These are phyloP conservation scores for Adansonia digitata DNA, from an alignment of 345 rosid genomes.

Conservation along the genomic window DNA sequence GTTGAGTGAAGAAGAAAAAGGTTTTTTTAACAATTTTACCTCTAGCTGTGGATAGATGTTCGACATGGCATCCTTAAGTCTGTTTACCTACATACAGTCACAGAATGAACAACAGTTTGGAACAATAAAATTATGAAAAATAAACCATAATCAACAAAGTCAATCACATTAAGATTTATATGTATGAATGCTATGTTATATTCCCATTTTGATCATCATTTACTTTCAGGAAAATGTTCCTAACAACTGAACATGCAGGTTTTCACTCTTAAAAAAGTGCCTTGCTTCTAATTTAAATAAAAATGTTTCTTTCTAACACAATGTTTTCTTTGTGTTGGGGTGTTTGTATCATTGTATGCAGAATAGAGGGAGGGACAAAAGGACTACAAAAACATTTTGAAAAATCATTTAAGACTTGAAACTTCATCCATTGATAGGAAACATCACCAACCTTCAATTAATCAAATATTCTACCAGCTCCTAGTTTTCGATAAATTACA, in stretches of 20 bases:
- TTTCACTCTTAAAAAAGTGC: background rate
- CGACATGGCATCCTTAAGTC: conserved; percentile 87
- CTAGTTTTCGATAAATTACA: background rate
- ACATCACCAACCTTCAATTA: conserved; percentile 3
- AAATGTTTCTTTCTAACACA: background rate
- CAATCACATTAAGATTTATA: background rate
- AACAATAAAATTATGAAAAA: conserved; percentile 9
- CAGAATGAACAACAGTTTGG: conserved; percentile 1
- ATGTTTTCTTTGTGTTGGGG: background rate
- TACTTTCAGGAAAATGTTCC: background rate
- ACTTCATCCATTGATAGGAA: background rate
- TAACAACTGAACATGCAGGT: background rate
- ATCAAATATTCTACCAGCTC: background rate
- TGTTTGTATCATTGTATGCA: background rate
- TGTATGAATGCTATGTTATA: no score
- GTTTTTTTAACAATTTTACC: conserved; percentile 37
- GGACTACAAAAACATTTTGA: background rate
- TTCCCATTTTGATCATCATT: background rate
- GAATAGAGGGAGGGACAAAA: background rate
- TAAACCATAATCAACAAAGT: background rate
- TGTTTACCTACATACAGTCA: conserved; percentile 52
- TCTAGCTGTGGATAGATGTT: conserved; percentile 72
- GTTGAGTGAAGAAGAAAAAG: background rate
- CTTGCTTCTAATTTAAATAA: background rate
- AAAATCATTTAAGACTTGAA: background rate